Evolutionary conservation across 257 asterid genomes (phyloP).

Genomic region (Leonotis leonurus): DNA sequence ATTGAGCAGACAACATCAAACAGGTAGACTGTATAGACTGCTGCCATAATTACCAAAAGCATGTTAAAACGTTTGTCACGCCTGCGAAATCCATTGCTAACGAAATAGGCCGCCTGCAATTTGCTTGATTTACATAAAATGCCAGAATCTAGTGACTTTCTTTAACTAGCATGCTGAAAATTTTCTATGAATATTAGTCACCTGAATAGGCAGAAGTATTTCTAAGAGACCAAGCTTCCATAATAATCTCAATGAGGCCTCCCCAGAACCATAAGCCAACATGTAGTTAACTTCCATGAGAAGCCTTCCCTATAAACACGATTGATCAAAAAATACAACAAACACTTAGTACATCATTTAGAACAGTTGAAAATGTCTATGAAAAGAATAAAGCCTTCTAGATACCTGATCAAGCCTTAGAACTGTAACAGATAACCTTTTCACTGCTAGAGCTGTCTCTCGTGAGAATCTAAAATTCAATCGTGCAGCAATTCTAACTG

Average conservation of each 20-base stretch:
- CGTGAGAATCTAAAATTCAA: conserved; percentile 55
- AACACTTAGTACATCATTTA: neutral
- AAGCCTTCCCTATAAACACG: conserved; percentile 57
- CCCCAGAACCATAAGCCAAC: conserved; percentile 90
- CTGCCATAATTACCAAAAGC: conserved; percentile 62
- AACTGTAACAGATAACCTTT: conserved; percentile 44
- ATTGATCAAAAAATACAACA: neutral
- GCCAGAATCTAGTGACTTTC: neutral
- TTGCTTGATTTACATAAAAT: conserved; percentile 6
- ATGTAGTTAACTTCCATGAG: conserved; percentile 91
- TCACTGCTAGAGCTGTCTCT: conserved; percentile 61
- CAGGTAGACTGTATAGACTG: neutral
- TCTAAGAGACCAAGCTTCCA: conserved; percentile 86
- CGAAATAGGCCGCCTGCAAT: conserved; percentile 83
- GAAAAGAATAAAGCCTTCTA: neutral
- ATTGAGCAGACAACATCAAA: neutral
- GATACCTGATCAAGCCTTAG: conserved; percentile 70
- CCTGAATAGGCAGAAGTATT: conserved; percentile 76
- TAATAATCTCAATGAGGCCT: conserved; percentile 69
- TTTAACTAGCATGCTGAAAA: neutral
- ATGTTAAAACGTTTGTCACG: conserved; percentile 73
- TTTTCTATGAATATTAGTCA: conserved; percentile 5
- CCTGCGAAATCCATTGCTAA: conserved; percentile 50
- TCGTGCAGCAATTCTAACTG: conserved; percentile 73
- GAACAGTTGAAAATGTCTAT: conserved; percentile 9